Evolutionary conservation across 1,284 basidiomycete genomes (phyloP).

Genomic region (Trametes sp.): DNA sequence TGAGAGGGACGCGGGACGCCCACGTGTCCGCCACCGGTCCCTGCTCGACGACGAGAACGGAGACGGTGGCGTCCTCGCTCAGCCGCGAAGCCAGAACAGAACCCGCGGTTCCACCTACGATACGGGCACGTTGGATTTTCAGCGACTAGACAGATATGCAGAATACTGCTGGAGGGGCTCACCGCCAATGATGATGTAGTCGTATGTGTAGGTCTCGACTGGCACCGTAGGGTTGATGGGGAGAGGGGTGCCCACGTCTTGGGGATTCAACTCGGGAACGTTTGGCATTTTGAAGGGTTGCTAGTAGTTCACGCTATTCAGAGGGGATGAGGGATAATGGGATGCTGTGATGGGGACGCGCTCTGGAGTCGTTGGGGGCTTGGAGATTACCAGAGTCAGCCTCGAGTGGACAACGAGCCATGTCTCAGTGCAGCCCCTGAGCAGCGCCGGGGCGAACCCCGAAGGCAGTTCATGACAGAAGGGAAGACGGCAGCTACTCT

Average conservation of each 20-base stretch:
- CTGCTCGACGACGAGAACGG: constrained; percentile 45
- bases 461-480: no score
- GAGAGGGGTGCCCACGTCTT: constrained; percentile 16
- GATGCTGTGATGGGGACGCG: no score
- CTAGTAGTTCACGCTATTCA: neutral
- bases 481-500: no score
- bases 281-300: neutral
- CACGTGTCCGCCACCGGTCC: constrained; percentile 45
- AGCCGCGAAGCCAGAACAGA: constrained; percentile 47
- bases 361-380: no score
- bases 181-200: constrained; percentile 37
- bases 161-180: neutral
- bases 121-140: no score
- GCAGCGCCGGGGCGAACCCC: no score
- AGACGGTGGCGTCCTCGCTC: constrained; percentile 34
- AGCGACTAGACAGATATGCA: no score
- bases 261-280: constrained; percentile 12
- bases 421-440: no score
- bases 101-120: constrained; percentile 44
- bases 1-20: constrained; percentile 44
- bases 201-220: constrained; percentile 26
- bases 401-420: no score
- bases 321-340: no score
- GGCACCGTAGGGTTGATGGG: neutral
- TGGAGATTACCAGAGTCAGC: no score